These are phyloP conservation scores for Termitomyces eurrhizus DNA, from an alignment of 768 basidiomycete genomes.

Conservation along the genomic window DNA sequence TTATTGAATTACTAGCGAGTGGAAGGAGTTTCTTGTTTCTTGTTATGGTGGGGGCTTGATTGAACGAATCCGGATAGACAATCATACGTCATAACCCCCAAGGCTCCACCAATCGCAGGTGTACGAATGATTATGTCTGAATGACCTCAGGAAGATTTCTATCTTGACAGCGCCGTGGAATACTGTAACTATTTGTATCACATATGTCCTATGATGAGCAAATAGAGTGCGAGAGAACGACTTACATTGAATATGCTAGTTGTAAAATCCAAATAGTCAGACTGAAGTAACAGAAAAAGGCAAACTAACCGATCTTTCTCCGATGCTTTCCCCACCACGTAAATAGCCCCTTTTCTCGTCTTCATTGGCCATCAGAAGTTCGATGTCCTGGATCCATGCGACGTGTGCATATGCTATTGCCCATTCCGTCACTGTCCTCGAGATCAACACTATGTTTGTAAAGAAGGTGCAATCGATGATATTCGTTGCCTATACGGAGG, in stretches of 20 bases:
- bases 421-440: constrained; percentile 64
- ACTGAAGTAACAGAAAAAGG: constrained; percentile 21
- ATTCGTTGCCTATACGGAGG: constrained; percentile 76
- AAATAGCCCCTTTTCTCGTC: constrained; percentile 82
- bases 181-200: constrained; percentile 84
- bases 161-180: neutral
- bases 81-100: constrained; percentile 93
- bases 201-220: constrained; percentile 46
- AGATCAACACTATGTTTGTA: constrained; percentile 95
- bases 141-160: constrained; percentile 66
- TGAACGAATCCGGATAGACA: constrained; percentile 80
- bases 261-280: constrained; percentile 27
- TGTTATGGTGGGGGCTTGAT: constrained; percentile 7
- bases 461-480: constrained; percentile 83
- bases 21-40: constrained; percentile 71
- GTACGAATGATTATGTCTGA: constrained; percentile 88
- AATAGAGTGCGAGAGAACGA: constrained; percentile 10
- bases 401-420: constrained; percentile 70
- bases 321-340: constrained; percentile 96
- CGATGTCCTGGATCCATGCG: constrained; percentile 80
- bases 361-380: constrained; percentile 78
- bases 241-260: constrained; percentile 86
- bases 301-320: constrained; percentile 60
- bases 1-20: constrained; percentile 90
- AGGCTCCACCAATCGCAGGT: constrained; percentile 99